A percentile compares a stretch with the other conserved stretches of the same genome.
Conservation (phyloP, 345 rosid genomes). For the Brassica carinata region DNA sequence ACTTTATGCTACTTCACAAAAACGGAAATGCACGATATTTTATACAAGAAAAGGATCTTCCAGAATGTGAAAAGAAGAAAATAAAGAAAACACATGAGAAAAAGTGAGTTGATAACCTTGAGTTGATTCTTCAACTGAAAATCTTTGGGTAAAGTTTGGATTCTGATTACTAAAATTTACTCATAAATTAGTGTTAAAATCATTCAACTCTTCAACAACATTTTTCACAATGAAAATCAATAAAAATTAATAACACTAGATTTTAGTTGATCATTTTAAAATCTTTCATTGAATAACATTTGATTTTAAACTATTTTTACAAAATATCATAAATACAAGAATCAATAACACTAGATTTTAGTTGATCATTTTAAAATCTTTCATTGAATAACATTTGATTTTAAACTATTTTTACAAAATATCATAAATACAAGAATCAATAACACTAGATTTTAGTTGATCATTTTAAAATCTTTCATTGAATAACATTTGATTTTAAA, state of each 20-base stretch:
- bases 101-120: not conserved
- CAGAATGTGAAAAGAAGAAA: not conserved
- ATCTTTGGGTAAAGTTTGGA: not conserved
- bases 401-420: too few relatives aligned
- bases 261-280: too few relatives aligned
- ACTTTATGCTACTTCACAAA: not conserved
- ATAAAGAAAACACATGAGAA: not conserved
- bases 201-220: not conserved
- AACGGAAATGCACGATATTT: not conserved
- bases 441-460: too few relatives aligned
- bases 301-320: too few relatives aligned
- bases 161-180: not conserved
- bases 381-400: too few relatives aligned
- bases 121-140: not conserved
- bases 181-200: not conserved
- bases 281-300: too few relatives aligned
- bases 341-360: too few relatives aligned
- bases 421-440: too few relatives aligned
- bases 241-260: not conserved
- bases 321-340: too few relatives aligned
- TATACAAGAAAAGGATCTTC: not conserved
- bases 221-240: not conserved
- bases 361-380: too few relatives aligned
- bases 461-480: too few relatives aligned
- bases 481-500: too few relatives aligned